Evolutionary conservation across 2,329 filamentous ascomycete genomes (phyloP).

Genomic region (Fusarium sacchari): DNA sequence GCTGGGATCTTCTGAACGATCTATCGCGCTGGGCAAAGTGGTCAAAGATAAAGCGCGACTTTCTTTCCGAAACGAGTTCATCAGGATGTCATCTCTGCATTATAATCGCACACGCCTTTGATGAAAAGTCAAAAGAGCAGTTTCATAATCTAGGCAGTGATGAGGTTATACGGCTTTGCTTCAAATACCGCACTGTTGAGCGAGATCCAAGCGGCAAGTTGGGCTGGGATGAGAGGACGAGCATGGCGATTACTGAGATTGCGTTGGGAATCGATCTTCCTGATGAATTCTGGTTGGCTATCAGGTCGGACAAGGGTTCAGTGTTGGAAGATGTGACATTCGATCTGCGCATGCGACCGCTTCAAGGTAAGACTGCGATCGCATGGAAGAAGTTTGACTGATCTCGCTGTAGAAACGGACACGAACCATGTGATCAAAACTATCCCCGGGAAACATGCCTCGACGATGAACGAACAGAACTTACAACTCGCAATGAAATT

Average conservation of each 20-base stretch:
- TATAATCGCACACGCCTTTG: not conserved
- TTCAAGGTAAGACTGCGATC: not conserved
- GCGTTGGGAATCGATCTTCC: not conserved
- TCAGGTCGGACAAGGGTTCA: not conserved
- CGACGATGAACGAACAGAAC: not conserved
- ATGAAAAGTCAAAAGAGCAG: not conserved
- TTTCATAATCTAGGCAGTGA: not conserved
- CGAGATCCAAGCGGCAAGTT: not conserved
- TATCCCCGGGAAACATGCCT: not conserved
- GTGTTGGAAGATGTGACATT: not conserved
- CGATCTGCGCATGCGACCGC: not conserved
- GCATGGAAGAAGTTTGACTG: accelerated
- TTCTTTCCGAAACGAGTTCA: not conserved
- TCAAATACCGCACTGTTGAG: not conserved
- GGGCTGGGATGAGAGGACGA: not conserved
- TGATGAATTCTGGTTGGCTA: not conserved
- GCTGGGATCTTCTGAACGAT: not conserved
- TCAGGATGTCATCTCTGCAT: slow-evolving; percentile 8
- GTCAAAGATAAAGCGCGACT: not conserved
- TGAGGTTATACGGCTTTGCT: not conserved
- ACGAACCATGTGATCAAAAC: not conserved
- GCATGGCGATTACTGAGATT: not conserved
- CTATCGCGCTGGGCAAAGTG: not conserved
- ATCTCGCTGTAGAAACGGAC: not conserved
- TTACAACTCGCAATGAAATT: not conserved